phyloP scores from a whole-genome alignment of 139 green algal species.

The Edaphochlamys debaryana region DNA sequence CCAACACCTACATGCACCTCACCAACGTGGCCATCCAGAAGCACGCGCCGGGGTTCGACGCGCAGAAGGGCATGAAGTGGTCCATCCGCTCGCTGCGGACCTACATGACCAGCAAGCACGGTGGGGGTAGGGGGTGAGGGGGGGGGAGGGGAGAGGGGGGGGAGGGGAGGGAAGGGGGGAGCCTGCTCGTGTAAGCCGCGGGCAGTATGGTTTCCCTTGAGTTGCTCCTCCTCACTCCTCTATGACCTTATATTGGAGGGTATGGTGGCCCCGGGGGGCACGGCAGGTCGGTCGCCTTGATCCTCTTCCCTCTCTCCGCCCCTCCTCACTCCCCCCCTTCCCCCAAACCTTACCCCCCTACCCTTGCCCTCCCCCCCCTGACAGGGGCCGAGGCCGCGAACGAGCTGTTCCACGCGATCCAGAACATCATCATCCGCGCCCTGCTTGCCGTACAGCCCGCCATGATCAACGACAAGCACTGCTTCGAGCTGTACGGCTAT shows the following conservation, averaged over 20 bases:
- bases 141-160: no score
- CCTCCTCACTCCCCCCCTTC: no score
- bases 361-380: not conserved
- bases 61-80: conserved; percentile 65
- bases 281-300: no score
- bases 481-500: conserved; percentile 84
- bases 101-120: conserved; percentile 67
- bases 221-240: no score
- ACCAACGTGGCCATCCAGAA: conserved; percentile 89
- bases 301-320: no score
- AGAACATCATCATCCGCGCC: conserved; percentile 72
- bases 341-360: no score
- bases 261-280: no score
- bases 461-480: conserved; percentile 84
- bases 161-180: no score
- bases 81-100: conserved; percentile 64
- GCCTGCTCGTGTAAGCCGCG: no score
- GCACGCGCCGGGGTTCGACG: conserved; percentile 59
- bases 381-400: conserved; percentile 58
- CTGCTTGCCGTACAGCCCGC: conserved; percentile 76
- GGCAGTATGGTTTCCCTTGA: no score
- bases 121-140: no score
- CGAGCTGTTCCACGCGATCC: conserved; percentile 67
- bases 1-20: conserved; percentile 83
- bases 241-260: no score